Base-by-base conservation (phyloP, 2,329 filamentous ascomycete species). In the Aspergillus tamarii region DNA sequence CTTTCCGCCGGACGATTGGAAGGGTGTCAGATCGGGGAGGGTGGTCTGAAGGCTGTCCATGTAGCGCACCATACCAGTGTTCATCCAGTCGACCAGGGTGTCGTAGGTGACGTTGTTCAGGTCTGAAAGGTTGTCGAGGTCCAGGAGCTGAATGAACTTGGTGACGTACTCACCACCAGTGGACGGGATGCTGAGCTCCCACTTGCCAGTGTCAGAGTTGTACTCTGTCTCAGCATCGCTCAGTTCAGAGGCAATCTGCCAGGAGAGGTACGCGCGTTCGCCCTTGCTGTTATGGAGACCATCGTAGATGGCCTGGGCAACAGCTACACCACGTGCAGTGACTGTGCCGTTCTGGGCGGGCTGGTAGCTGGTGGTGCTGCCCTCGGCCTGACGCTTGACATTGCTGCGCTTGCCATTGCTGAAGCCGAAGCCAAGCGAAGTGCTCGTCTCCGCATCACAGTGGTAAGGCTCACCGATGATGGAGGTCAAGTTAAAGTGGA, bases 81-180 rank as follows among this genome's bases (percentile, higher is more conserved):
- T 73, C 78, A 87, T 87, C 84, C 84, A 88, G 19, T 80, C 78
- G n/a, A 80, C 78, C 6, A 88, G 78, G 0, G 82, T 87, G 70
- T 88, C 84, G 72, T 87, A 87, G 21, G 84, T 86, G 30, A 87
- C 80, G 61, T 76, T 74, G 66, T 82, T 72, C 5, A 86, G 76
- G 45, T 74, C 71, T 6, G 75, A 70, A n/a, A 85, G 75, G 68
- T 81, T 83, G 62, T 70, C 67, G 30, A 74, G 57, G 39, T 75
- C 59, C 0, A 74, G 65, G 2, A 75, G 69, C 63, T 76, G 59
- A 9, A 76, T 65, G 63, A 73, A 72, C 57, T 71, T 75, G 54
- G 70, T 66, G 8, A 77, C 66, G 63, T 74, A 83, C 63, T 82
- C 80, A 46, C 75, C 78, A 7, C 80, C 81, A 0, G 73, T 74